A percentile compares a stretch with the other conserved stretches of the same genome.
Evolutionary conservation across 2,329 filamentous ascomycete species (phyloP).

Genomic region (Diplodia mutila): DNA sequence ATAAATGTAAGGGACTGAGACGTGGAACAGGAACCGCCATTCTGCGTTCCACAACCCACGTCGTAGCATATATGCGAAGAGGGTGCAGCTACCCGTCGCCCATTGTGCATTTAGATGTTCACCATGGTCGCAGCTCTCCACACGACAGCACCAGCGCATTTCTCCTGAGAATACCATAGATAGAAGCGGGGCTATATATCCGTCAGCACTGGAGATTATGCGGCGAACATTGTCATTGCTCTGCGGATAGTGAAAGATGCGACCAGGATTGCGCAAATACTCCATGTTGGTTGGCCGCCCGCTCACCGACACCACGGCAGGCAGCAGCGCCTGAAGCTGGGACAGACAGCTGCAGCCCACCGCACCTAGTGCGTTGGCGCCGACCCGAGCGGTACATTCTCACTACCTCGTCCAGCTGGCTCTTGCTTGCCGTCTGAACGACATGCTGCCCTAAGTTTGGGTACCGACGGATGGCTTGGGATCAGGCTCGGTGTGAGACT

Average conservation of each 20-base stretch:
- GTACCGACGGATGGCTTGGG: too few species aligned
- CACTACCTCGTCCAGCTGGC: not conserved
- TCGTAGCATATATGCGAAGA: not conserved
- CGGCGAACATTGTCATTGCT: not conserved
- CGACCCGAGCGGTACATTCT: not conserved
- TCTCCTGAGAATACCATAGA: not conserved
- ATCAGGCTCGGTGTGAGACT: not conserved
- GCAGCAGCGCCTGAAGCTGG: constrained; percentile 2
- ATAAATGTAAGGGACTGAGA: too few species aligned
- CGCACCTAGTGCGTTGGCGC: not conserved
- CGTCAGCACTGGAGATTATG: too few species aligned
- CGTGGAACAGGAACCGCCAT: too few species aligned
- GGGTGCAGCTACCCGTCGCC: not conserved
- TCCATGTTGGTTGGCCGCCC: not conserved
- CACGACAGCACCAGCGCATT: not conserved
- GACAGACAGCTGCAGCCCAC: constrained; percentile 3
- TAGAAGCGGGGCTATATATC: not conserved
- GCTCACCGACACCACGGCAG: not conserved
- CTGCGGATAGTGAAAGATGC: not conserved
- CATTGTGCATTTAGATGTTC: not conserved
- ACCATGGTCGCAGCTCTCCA: not conserved
- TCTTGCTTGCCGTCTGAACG: not conserved
- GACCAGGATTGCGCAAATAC: not conserved
- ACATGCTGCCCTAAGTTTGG: not conserved
- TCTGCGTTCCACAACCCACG: not conserved